Base-by-base conservation (phyloP, 306 rosid species). In the Inga leiocalycina region DNA sequence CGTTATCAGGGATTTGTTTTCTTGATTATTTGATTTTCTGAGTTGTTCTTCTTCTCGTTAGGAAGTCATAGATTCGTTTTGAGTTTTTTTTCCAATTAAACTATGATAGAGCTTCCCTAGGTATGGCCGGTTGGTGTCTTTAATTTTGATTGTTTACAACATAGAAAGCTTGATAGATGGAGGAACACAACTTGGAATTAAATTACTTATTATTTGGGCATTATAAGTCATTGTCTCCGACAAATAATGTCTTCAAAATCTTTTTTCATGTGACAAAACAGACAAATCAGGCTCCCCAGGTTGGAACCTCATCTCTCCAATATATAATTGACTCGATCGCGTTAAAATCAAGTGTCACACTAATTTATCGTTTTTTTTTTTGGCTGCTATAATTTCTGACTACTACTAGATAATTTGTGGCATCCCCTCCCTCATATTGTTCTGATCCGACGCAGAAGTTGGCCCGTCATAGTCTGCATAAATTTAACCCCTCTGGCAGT, bases 391-490 rank as follows among this genome's bases (percentile, higher is more conserved):
- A 65, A 77, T 43, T 41, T 85, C 83, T 16, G 5, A 48, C 20
- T 32, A 22, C 56, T 22, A 77, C 73, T 12, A 62, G 72, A 8
- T 77, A 7, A 62, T 51, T 74, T n/a, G 73, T 67, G 51, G 56
- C 15, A 24, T 84, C 30, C 54, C 44, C 39, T 64, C 61, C 66
- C 12, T 16, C 54, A 81, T 79, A 69, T 75, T 81, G 52, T 87
- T 84, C 3, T 20, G 24, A 5, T 24, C 69, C 37, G 32, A n/a
- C 16, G 39, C 10, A 34, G 45, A 3, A 32, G 54, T 65, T 81
- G 48, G 84, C 70, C 62, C 45, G 86, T 72, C 76, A 72, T 8
- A 46, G 9, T 72, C 76, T 72, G 59, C 30, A 41, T 19, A 2
- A 20, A 22, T 10, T 19, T 39, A 24, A 43, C 30, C 16, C 24